phyloP scores from a whole-genome alignment of 768 basidiomycete genomes.

The Terana coerulea region DNA sequence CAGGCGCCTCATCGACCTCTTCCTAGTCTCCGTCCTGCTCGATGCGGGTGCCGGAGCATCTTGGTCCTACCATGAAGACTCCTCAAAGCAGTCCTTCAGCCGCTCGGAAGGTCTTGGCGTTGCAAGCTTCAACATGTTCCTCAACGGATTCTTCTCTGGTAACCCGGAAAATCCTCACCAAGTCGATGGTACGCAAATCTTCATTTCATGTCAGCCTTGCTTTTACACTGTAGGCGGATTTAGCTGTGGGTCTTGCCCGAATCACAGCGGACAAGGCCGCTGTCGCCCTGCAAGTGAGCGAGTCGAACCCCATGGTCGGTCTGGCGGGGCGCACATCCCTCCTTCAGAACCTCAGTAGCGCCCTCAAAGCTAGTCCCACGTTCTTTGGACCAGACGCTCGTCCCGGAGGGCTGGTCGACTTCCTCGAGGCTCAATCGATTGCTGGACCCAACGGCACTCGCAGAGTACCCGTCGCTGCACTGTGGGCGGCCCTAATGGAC shows the following conservation, averaged over 20 bases:
- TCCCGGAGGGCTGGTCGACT: slow-evolving; percentile 82
- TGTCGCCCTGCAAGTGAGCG: slow-evolving; percentile 73
- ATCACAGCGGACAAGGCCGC: slow-evolving; percentile 60
- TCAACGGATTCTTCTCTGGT: slow-evolving; percentile 76
- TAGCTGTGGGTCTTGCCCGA: slow-evolving; percentile 67
- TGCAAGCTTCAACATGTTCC: slow-evolving; percentile 89
- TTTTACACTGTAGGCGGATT: neutral
- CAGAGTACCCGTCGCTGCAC: slow-evolving; percentile 63
- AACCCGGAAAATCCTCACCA: slow-evolving; percentile 54
- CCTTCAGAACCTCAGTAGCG: slow-evolving; percentile 66
- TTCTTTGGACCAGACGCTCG: slow-evolving; percentile 74
- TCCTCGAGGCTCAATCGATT: slow-evolving; percentile 55
- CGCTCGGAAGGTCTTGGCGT: slow-evolving; percentile 85
- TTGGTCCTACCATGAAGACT: slow-evolving; percentile 73
- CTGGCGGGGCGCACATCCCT: slow-evolving; percentile 82
- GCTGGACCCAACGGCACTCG: slow-evolving; percentile 32
- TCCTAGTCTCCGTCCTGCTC: slow-evolving; percentile 85
- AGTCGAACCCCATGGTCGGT: slow-evolving; percentile 83
- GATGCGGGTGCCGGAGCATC: slow-evolving; percentile 89
- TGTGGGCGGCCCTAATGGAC: slow-evolving; percentile 82
- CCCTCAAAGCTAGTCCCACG: slow-evolving; percentile 58
- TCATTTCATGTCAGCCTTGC: neutral
- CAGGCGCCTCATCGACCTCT: slow-evolving; percentile 82
- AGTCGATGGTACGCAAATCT: slow-evolving; percentile 69
- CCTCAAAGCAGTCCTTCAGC: slow-evolving; percentile 47